Evolutionary conservation across 2,329 filamentous ascomycete genomes (phyloP).

Genomic region (Fusarium sulawesiense): DNA sequence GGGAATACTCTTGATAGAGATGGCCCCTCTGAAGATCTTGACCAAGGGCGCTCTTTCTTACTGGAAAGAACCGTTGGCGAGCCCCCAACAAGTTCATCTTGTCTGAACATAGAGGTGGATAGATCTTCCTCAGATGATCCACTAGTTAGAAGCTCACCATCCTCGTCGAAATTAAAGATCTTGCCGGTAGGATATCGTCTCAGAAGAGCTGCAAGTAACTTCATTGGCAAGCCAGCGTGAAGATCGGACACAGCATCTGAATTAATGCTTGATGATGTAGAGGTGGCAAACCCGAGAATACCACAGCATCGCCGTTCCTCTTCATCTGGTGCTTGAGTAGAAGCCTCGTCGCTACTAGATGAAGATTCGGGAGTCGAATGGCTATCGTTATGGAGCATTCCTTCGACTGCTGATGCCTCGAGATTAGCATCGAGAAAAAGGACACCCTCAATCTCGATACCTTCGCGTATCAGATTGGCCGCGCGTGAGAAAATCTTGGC

Average conservation of each 20-base stretch:
- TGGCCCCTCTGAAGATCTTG: constrained; percentile 15
- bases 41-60: constrained; percentile 6
- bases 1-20: constrained; percentile 53
- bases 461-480: constrained; percentile 56
- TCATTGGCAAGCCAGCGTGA: constrained; percentile 51
- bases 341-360: constrained; percentile 48
- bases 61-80: background rate
- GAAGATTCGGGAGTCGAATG: constrained; percentile 21
- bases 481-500: constrained; percentile 56
- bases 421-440: constrained; percentile 50
- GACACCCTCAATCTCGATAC: constrained; percentile 55
- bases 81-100: background rate
- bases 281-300: constrained; percentile 55
- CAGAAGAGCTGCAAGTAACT: constrained; percentile 55
- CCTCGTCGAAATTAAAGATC: constrained; percentile 58
- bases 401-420: constrained; percentile 31
- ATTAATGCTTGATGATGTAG: constrained; percentile 49
- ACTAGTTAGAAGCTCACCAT: constrained; percentile 51
- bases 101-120: background rate
- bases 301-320: constrained; percentile 43
- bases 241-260: constrained; percentile 34
- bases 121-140: constrained; percentile 49
- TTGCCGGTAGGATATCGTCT: constrained; percentile 59
- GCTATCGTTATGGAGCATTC: constrained; percentile 28
- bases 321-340: background rate